Percentiles rank a stretch among this genome's conserved stretches.
phyloP scores from a whole-genome alignment of 768 basidiomycete species.

The Phanerodontia chrysosporium region DNA sequence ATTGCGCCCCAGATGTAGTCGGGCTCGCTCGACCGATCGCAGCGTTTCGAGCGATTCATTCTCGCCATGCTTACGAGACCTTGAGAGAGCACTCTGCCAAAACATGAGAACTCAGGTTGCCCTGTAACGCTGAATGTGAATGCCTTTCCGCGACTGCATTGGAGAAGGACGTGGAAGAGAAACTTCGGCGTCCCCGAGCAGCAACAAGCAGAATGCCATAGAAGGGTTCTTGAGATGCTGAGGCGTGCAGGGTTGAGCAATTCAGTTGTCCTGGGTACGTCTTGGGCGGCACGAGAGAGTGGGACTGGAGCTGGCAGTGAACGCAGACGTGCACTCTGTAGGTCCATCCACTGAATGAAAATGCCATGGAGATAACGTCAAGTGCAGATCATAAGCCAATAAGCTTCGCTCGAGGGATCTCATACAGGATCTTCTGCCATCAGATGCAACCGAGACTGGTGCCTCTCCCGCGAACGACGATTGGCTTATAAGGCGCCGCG shows the following conservation, averaged over 20 bases:
- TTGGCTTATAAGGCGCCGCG: constrained; percentile 3
- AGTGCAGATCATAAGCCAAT: constrained; percentile 6
- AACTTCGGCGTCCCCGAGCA: background rate
- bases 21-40: background rate
- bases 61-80: background rate
- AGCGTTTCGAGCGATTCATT: background rate
- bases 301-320: background rate
- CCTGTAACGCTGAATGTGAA: background rate
- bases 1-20: background rate
- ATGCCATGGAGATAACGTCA: background rate
- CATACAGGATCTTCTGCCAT: constrained; percentile 1
- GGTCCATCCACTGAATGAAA: constrained; percentile 1
- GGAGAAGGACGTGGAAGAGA: background rate
- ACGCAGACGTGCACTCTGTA: background rate
- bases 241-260: background rate
- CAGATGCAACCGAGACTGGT: constrained; percentile 8
- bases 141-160: background rate
- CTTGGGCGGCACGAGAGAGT: background rate
- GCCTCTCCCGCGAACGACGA: constrained; percentile 1
- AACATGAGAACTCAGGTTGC: background rate
- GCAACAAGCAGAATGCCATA: constrained; percentile 9
- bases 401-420: background rate
- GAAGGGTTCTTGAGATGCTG: background rate
- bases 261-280: background rate
- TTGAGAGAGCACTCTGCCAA: background rate